A percentile compares a stretch with the other conserved stretches of the same genome.
These are phyloP conservation scores for Aureobasidium sp. DNA, from an alignment of 2,329 filamentous ascomycete genomes.

Conservation along the genomic window DNA sequence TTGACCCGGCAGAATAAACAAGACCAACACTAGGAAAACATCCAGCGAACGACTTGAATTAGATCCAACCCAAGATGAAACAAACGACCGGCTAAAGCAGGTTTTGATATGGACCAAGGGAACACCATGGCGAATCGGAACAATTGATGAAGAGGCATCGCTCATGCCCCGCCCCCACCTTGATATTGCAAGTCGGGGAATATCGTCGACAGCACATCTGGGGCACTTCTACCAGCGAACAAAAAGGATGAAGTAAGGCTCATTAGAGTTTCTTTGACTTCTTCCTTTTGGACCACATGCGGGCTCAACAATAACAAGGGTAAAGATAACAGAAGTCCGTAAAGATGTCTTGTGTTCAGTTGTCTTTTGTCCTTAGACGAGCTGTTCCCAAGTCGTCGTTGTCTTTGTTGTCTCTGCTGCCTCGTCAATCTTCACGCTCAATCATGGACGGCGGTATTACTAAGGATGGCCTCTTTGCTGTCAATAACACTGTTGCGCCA, in stretches of 20 bases:
- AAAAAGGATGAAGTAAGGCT: constrained; percentile 12
- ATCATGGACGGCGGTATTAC: constrained; percentile 26
- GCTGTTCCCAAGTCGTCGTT: not conserved
- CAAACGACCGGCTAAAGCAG: not conserved
- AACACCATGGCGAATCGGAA: constrained; percentile 6
- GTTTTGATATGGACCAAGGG: not conserved
- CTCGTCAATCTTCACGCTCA: not conserved
- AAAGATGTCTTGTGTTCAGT: constrained; percentile 6
- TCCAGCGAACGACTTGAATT: not conserved
- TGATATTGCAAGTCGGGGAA: constrained; percentile 3
- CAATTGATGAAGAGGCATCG: not conserved
- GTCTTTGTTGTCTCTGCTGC: not conserved
- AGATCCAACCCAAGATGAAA: not conserved
- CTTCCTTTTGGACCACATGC: not conserved
- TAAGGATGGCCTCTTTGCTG: constrained; percentile 29
- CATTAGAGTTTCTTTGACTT: constrained; percentile 1
- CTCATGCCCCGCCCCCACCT: constrained; percentile 9
- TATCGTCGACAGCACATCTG: not conserved
- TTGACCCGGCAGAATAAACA: constrained; percentile 5
- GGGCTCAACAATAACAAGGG: not conserved
- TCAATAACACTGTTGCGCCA: constrained; percentile 30
- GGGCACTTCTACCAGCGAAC: constrained; percentile 4
- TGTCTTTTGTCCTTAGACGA: constrained; percentile 1
- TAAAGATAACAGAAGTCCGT: not conserved
- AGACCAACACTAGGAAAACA: not conserved